Base-by-base conservation (phyloP, 441 rosid genomes). In the Populus trichocarpa region DNA sequence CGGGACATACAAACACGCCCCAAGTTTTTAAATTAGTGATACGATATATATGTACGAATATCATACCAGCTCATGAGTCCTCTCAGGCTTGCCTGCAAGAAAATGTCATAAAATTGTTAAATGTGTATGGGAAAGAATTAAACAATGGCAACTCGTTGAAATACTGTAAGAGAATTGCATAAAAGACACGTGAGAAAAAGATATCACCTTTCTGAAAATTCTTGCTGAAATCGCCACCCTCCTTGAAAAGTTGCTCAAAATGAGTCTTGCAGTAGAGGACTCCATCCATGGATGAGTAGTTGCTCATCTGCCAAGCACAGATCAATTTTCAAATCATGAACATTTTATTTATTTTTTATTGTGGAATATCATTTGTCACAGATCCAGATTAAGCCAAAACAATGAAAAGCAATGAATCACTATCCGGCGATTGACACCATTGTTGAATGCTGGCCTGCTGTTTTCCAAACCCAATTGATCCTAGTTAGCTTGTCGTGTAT, bases 211-310 rank as follows among this genome's bases (percentile, higher is more conserved):
- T 67, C 23, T 91, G 97, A 67, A 96, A 96, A 81, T 92, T 96
- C 90, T 96, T 96, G 92, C 94, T 92, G 86, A 89, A 96, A 85
- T 94, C 90, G 72, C 98, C 99, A 84, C 97, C 90, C 86, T 96
- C 99, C 86, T 94, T 96, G 83, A 90, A 96, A 67, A 96, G 97
- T 69, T 94, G 98, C 86, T 94, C 99, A 68, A 96, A 96, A 81
- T 96, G 99, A 75, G 95, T 23, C 89, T 87, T 96, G 90, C 99
- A 96, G 74, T 90, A 96, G 46, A 96, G 83, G 73, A 96, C 91
- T 74, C 98, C 99, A 86, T 96, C 99, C 98, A 96, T 96, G 73
- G 97, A 96, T 59, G 97, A 94, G 87, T 96, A 96, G 87, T 90
- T 92, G 86, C 97, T 90, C 87, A 96, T 96, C 99, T 95, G 75